Percentiles rank a stretch among this genome's conserved stretches.
These are phyloP conservation scores for Podospora pseudocomata DNA, from an alignment of 495 filamentous ascomycete genomes.

Conservation along the genomic window DNA sequence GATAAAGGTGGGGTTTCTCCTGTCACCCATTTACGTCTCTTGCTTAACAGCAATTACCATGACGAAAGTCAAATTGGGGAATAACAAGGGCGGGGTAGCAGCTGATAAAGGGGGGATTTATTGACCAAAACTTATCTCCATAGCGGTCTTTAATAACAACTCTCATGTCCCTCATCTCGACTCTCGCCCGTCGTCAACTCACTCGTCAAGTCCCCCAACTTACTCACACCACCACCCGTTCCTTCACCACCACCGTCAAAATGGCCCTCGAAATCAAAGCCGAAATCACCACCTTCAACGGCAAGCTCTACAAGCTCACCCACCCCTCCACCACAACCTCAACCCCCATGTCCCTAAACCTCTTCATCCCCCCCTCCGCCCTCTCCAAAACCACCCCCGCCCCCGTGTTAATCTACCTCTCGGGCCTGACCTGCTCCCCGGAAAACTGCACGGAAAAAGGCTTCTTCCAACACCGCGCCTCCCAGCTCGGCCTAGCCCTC, in stretches of 20 bases:
- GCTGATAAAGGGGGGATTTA: neutral
- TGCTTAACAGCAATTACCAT: constrained; percentile 2
- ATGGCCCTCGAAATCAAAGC: constrained; percentile 86
- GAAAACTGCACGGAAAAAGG: constrained; percentile 97
- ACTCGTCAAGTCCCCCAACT: neutral
- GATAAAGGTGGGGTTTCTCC: constrained; percentile 12
- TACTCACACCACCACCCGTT: neutral
- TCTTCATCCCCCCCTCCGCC: constrained; percentile 66
- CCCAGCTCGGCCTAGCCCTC: constrained; percentile 74
- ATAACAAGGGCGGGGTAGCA: neutral
- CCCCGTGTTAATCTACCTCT: constrained; percentile 90
- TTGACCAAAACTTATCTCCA: neutral
- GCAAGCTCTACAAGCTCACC: constrained; percentile 88
- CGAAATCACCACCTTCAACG: constrained; percentile 88
- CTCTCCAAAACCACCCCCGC: constrained; percentile 51
- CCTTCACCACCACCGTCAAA: constrained; percentile 15
- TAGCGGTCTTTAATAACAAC: neutral
- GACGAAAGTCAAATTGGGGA: neutral
- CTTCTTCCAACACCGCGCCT: constrained; percentile 83
- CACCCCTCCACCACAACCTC: constrained; percentile 69
- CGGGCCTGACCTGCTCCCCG: constrained; percentile 89
- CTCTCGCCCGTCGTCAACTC: neutral
- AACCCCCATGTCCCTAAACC: constrained; percentile 67
- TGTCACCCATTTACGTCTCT: neutral
- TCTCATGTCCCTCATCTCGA: neutral